Evolutionary conservation across 768 basidiomycete genomes (phyloP), one percentile per base, ranked within the genome.

Genomic region (Auriscalpium microsporum): DNA sequence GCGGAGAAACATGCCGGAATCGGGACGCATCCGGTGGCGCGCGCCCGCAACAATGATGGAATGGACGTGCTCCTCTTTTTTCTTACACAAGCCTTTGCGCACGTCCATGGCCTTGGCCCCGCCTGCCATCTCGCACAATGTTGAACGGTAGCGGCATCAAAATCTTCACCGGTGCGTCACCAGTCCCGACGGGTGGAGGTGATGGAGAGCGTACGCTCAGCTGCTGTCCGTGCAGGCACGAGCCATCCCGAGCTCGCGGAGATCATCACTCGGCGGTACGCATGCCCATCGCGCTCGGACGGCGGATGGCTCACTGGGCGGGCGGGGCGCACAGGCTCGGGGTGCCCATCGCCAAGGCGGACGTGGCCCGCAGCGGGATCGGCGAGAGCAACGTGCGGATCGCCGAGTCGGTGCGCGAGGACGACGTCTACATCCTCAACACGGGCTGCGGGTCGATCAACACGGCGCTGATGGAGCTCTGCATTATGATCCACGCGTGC

Each of bases 401-500:
- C 68, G 80, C 82, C 61, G 94, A 97, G 73, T 94, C 90, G 46
- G 95, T 99, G 37, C 90, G 96, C 58, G 94, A 98, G 73, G 90
- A 93, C 70, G 96, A 98, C 69, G 95, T 98, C 50, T 99, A 98
- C 73, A 97, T 99, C 70, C 86, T 99, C 75, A 96, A 94, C 72
- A 91, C 92, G 40, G 88, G 91, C 13, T 86, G 86, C 64, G 84
- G 87, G 21, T 75, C 84, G 54, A 82, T 97, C 63, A 97, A 97
- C 67, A 94, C 91, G 28, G 79, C 94, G 42, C 82, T 99, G 60
- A 98, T 99, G 93, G 96, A 98, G 70, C 81, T 94, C 47, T 92
- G 94, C 69, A 98, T 98, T 66, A 95, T 99, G 92, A 93, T 97
- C 65, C 94, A 97, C 68, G 94, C 96, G 10, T 96, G 95, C 83